Base-by-base conservation (phyloP, 805 yeast species). In the Blastobotrys attinorum region DNA sequence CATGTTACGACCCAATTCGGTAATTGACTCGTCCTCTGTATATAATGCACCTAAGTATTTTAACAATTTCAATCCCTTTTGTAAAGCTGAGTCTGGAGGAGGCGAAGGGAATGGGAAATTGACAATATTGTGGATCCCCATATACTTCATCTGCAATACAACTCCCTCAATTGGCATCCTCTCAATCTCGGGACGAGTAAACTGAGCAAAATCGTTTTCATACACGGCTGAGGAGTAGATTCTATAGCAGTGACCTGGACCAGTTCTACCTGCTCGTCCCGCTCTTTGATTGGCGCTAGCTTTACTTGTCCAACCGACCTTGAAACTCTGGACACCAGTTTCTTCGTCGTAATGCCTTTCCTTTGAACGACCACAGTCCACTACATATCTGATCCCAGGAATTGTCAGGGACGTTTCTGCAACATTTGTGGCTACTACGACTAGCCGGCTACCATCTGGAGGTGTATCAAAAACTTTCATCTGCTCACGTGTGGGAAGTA, bases 231-330 rank as follows among this genome's bases (percentile, higher is more conserved):
- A 89, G 0, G 97, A 90, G 56, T 72, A 92, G 11, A 92, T 63
- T 47, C 98, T 70, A 61, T 92, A 92, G 61, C 96, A 86, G 58
- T 92, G 97, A 46, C 99, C 99, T 0, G 98, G 97, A 0, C 97
- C 98, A 0, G 96, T 89, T 73, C 97, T 81, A 60, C 97, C 97
- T 40, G 97, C 97, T 70, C 97, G 80, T 59, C 97, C 97, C 16
- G 94, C 67, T 67, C 99, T 75, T 69, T 92, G 99, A 52, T 79
- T 92, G 0, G 97, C 90, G 47, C 95, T 83, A 1, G 99, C 99
- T 56, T 92, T 88, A 38, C 95, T 83, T 3, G 89, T 71, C 97
- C 97, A 92, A 44, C 77, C 83, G 40, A 92, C 73, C 57, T 85
- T 92, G 63, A 83, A 94, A 47, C 94, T 83, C 64, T 90, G 97